Evolutionary conservation across 1,284 basidiomycete species (phyloP), one percentile per base, ranked within the genome.

Genomic region (Kwoniella shivajii): DNA sequence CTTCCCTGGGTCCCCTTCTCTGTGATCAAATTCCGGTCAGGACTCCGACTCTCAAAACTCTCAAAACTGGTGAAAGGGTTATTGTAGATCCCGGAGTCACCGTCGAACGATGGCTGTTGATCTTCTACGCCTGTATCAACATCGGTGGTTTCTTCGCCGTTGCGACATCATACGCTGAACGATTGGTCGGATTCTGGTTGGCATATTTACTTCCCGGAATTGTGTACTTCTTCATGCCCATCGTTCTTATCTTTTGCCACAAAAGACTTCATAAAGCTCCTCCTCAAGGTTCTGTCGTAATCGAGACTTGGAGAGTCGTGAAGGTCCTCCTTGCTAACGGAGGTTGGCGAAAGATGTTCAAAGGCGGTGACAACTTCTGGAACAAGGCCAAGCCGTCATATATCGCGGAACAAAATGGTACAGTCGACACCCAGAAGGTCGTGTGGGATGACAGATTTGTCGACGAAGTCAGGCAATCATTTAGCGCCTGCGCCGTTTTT

Each of bases 381-480:
- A 71, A 77, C 59, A 60, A 54, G 9, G 79, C 76, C 54, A 78
- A 79, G 64, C 80, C 80, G 3, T 73, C 72, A 22, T 60, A 76
- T 60, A 69, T 77, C 43, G 44, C 58, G 18, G 69, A 58, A 6
- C 50, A 58, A 16, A 60, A 72, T 27, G 73, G 69, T 18, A 13
- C 33, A 14, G 36, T 70, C 50, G 76, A 74, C 54, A 60, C 64
- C 7, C 46, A 50, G n/a, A 73, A 69, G 65, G 74, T 81, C 62
- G 72, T 67, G 38, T 82, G 79, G 69, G 80, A 81, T 64, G 80
- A 81, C 64, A 62, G 66, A 50, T 82, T 80, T 64, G 79, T 81
- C 30, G 77, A 79, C 49, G 80, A 82, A 65, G 68, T 82, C 51
- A 67, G 65, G 43, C 72, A 78, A 61, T 74, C 78, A 0, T 63